Conservation (phyloP, 805 yeast species). For the Saturnispora galanensis region DNA sequence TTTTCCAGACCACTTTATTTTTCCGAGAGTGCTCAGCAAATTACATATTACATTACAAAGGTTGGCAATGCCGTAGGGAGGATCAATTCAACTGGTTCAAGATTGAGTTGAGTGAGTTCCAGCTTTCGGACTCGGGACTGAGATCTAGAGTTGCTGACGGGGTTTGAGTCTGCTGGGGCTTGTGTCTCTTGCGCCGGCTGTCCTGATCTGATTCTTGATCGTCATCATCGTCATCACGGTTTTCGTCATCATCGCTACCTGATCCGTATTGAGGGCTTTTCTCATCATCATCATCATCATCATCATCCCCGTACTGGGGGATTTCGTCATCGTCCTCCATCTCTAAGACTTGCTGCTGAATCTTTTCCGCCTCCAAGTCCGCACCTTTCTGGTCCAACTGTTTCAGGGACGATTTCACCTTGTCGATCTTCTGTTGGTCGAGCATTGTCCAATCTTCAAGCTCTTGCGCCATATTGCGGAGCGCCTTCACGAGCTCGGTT, state of each 20-base stretch:
- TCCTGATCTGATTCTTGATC: constrained; percentile 13
- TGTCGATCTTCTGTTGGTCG: constrained; percentile 7
- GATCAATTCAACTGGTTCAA: too few relatives aligned
- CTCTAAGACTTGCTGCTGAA: constrained; percentile 5
- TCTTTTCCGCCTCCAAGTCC: constrained; percentile 1
- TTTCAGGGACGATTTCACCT: neutral
- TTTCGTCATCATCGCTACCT: neutral
- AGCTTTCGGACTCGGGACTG: neutral
- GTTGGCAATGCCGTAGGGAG: constrained; percentile 1
- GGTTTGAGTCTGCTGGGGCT: too few relatives aligned
- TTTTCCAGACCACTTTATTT: constrained; percentile 5
- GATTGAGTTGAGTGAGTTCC: constrained; percentile 12
- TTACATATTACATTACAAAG: neutral
- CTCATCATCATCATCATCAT: neutral
- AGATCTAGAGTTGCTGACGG: too few relatives aligned
- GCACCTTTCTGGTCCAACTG: constrained; percentile 3
- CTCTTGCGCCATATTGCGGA: constrained; percentile 21
- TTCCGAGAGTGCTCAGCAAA: neutral
- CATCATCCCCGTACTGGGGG: neutral
- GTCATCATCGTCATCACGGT: constrained; percentile 14
- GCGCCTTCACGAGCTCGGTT: constrained; percentile 16
- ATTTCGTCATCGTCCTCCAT: constrained; percentile 3
- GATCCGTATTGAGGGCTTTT: constrained; percentile 8
- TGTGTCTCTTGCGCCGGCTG: constrained; percentile 9
- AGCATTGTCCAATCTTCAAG: constrained; percentile 25